Evolutionary conservation across 805 yeast genomes (phyloP).

Genomic region (Spathaspora girioi): DNA sequence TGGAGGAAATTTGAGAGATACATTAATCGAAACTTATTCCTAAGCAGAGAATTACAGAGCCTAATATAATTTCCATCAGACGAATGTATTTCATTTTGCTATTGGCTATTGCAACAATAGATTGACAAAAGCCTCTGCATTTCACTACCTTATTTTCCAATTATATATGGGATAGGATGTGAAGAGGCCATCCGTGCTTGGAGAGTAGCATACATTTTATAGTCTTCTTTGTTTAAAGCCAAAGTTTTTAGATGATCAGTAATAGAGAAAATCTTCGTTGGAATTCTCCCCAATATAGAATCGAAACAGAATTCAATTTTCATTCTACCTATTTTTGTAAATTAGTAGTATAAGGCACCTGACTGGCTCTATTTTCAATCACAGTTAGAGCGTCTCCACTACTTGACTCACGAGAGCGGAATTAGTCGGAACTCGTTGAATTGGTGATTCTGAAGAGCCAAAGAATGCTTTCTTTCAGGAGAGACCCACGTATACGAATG

Average conservation of each 20-base stretch:
- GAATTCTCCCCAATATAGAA: too few relatives aligned
- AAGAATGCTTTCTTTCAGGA: too few relatives aligned
- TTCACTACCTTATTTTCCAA: neutral
- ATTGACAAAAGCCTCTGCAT: neutral
- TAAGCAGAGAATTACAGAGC: conserved; percentile 21
- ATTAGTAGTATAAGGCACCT: neutral
- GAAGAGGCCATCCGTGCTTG: neutral
- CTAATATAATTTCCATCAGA: neutral
- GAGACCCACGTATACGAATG: too few relatives aligned
- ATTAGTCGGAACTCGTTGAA: too few relatives aligned
- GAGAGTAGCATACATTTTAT: neutral
- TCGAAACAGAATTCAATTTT: neutral
- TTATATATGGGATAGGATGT: neutral
- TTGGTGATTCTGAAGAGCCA: too few relatives aligned
- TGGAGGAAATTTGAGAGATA: conserved; percentile 82
- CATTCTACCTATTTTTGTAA: neutral
- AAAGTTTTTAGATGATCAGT: neutral
- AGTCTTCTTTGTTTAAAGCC: neutral
- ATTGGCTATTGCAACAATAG: neutral
- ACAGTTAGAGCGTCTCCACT: too few relatives aligned
- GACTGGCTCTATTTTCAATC: neutral
- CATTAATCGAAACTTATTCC: conserved; percentile 88
- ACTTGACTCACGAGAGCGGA: too few relatives aligned
- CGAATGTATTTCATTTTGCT: neutral
- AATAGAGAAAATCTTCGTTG: neutral